Evolutionary conservation across 805 yeast species (phyloP), one percentile per base, ranked within the genome.

Genomic region (Brettanomyces nanus): DNA sequence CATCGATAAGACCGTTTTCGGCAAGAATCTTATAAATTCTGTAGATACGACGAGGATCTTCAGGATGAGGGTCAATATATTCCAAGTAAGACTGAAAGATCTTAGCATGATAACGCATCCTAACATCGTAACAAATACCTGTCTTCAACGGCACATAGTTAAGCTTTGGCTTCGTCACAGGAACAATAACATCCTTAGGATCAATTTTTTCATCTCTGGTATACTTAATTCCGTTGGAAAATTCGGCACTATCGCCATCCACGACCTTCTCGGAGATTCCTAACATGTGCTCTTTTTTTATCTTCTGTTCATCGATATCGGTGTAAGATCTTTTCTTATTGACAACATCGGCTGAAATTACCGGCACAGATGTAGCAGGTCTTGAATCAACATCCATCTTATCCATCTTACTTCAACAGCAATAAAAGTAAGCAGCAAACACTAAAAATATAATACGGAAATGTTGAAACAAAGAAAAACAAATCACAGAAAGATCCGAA

Each of bases 1-100:
- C 97, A 27, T 66, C 73, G 39, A 92, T 80, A 13, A 92, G 68
- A 0, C 98, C 98, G 28, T 92, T 87, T 54, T 92, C 97, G 0
- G 96, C 97, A 31, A 92, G 69, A 30, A 84, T 82, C 62, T 92
- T 87, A 65, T 92, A 92, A 33, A 92, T 85, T 40, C 97, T 72
- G 61, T 89, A 92, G 27, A 90, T 89, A 48, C 99, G 76, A 45
- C 98, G 72, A 9, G 99, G 99, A 55, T 92, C 98, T 58, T 92
- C 99, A 4, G 99, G 99, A 56, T 92, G 99, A 2, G 97, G 98
- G 55, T 92, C 98, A 37, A 90, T 85, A 60, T 90, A 90, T 58
- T 90, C 96, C 51, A 76, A 84, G 48, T 90, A 85, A 2, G 92
- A 82, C 3, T 95, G 85, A 62, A 84, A 89, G 37, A 92, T 80